A percentile compares a stretch with the other conserved stretches of the same genome.
phyloP scores from a whole-genome alignment of 768 basidiomycete genomes.

The Epithele typhae region DNA sequence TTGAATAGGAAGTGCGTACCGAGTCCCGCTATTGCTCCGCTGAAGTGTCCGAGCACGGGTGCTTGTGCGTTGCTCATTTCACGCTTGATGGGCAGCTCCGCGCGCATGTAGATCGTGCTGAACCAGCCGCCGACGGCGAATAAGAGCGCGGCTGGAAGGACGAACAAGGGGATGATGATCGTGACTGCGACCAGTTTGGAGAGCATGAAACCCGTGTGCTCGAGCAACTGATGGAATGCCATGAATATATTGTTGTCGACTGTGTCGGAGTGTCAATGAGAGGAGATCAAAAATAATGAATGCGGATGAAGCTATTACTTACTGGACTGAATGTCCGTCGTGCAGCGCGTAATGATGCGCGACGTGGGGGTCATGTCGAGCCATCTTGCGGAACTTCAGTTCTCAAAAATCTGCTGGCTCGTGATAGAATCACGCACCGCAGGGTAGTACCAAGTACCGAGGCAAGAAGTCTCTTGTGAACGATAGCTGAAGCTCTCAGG shows the following conservation, averaged over 20 bases:
- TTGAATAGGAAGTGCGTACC: conserved; percentile 21
- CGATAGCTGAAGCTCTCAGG: no score
- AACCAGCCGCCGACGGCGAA: conserved; percentile 35
- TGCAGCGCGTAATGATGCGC: conserved; percentile 63
- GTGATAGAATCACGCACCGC: conserved; percentile 47
- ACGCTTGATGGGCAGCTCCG: conserved; percentile 53
- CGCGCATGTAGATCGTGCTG: conserved; percentile 51
- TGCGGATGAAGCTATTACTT: conserved; percentile 2
- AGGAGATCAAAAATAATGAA: no score
- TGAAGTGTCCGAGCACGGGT: conserved; percentile 49
- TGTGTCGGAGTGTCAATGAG: neutral
- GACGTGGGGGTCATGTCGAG: conserved; percentile 48
- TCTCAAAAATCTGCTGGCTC: conserved; percentile 49
- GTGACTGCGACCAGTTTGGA: conserved; percentile 33
- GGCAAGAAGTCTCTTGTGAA: no score
- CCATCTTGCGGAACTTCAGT: conserved; percentile 47
- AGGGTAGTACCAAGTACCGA: conserved; percentile 26
- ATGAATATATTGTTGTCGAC: conserved; percentile 33
- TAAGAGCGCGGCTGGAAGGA: conserved; percentile 33
- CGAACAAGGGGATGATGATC: conserved; percentile 35
- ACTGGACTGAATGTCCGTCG: conserved; percentile 54
- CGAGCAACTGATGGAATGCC: conserved; percentile 22
- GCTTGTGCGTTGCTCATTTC: conserved; percentile 50
- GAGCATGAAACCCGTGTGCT: conserved; percentile 29
- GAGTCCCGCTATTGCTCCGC: conserved; percentile 50